Evolutionary conservation across 1,284 basidiomycete species (phyloP).

Genomic region (Ceratobasidium sp.): DNA sequence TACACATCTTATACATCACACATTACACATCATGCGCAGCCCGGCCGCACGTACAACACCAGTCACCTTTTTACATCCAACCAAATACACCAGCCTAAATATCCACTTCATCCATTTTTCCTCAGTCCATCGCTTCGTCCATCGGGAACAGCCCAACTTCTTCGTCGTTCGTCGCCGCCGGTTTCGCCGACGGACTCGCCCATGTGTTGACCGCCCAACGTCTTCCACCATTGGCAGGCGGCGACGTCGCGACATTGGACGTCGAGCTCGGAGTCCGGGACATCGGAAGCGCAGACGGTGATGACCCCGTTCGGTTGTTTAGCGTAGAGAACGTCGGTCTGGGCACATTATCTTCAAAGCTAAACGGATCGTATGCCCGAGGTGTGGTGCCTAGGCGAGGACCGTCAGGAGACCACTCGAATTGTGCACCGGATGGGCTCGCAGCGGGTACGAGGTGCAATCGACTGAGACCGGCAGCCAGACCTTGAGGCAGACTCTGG

Average conservation of each 20-base stretch:
- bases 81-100: conserved; percentile 1
- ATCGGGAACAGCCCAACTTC: conserved; percentile 72
- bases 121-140: conserved; percentile 50
- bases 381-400: conserved; percentile 38
- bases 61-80: conserved; percentile 12
- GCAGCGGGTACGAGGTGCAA: conserved; percentile 68
- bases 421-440: conserved; percentile 52
- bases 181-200: conserved; percentile 62
- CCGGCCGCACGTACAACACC: conserved; percentile 8
- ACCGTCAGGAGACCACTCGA: conserved; percentile 38
- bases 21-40: conserved; percentile 1
- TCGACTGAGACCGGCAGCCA: conserved; percentile 84
- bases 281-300: conserved; percentile 29
- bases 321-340: conserved; percentile 35
- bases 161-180: conserved; percentile 62
- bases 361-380: conserved; percentile 44
- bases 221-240: conserved; percentile 30
- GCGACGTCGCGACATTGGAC: conserved; percentile 11
- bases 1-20: conserved; percentile 34
- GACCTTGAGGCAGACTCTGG: conserved; percentile 84
- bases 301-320: conserved; percentile 33
- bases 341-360: conserved; percentile 36
- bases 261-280: conserved; percentile 29
- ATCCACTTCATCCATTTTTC: conserved; percentile 5
- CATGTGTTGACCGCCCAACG: conserved; percentile 40